phyloP scores from a whole-genome alignment of 2,329 filamentous ascomycete species.

The Fulvia fulva region DNA sequence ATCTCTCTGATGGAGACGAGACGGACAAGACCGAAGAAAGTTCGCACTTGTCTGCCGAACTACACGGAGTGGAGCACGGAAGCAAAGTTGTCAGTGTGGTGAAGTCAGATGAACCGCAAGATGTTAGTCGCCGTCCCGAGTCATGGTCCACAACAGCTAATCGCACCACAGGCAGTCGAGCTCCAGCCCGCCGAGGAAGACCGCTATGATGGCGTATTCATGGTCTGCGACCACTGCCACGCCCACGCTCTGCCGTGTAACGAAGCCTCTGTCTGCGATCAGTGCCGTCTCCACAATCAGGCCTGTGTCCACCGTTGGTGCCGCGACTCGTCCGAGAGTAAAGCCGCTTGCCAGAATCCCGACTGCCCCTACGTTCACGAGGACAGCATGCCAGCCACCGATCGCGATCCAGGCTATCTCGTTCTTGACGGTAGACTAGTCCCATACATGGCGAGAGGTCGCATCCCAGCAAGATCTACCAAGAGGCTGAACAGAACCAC shows the following conservation, averaged over 20 bases:
- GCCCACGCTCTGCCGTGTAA: constrained; percentile 12
- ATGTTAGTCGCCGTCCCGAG: neutral
- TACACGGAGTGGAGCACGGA: too few species aligned
- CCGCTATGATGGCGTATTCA: constrained; percentile 7
- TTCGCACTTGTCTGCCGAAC: too few species aligned
- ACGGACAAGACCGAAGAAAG: neutral
- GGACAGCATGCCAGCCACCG: neutral
- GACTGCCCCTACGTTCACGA: constrained; percentile 8
- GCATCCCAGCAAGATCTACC: neutral
- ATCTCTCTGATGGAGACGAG: neutral
- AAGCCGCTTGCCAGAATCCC: neutral
- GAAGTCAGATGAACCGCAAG: neutral
- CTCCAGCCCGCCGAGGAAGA: neutral
- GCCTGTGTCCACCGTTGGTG: constrained; percentile 15
- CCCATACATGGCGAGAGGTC: neutral
- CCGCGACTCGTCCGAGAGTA: neutral
- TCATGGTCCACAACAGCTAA: neutral
- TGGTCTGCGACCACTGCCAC: constrained; percentile 19
- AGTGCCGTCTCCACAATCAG: constrained; percentile 1
- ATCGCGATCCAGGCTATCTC: neutral
- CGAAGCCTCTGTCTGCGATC: constrained; percentile 15
- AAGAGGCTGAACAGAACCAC: too few species aligned
- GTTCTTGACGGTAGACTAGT: neutral
- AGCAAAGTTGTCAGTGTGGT: too few species aligned
- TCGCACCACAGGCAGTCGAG: neutral